Conservation (phyloP, 352 stramenopile genomes). For the Globisporangium middletonii region DNA sequence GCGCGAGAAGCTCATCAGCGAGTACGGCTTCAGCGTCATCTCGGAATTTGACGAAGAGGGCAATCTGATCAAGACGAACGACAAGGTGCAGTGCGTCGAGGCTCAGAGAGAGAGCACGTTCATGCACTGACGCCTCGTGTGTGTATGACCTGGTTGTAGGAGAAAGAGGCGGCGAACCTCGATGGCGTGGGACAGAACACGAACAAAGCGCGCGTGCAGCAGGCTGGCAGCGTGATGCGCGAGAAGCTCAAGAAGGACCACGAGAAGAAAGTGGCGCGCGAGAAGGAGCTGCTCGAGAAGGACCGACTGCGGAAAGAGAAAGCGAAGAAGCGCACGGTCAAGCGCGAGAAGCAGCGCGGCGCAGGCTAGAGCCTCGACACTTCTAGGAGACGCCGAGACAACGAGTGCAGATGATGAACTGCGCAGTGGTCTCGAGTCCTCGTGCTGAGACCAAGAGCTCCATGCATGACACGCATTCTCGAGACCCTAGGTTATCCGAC, state of each 20-base stretch:
- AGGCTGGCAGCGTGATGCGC: constrained; percentile 27
- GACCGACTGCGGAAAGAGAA: constrained; percentile 50
- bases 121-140: neutral
- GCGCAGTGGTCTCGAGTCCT: too few species aligned
- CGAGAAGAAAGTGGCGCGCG: constrained; percentile 43
- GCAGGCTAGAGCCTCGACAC: constrained; percentile 18
- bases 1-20: constrained; percentile 73
- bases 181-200: constrained; percentile 30
- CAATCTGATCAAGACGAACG: constrained; percentile 71
- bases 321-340: constrained; percentile 47
- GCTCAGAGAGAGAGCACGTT: too few species aligned
- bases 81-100: constrained; percentile 30
- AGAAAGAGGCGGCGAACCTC: constrained; percentile 28
- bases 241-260: constrained; percentile 57
- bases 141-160: constrained; percentile 9
- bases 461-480: too few species aligned
- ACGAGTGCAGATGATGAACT: too few species aligned
- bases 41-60: constrained; percentile 82
- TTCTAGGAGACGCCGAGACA: too few species aligned
- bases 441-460: too few species aligned
- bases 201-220: constrained; percentile 37
- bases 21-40: constrained; percentile 73
- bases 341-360: constrained; percentile 55
- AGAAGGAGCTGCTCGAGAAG: constrained; percentile 47
- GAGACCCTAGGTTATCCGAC: too few species aligned